Conservation (phyloP, 2,329 filamentous ascomycete genomes). For the Polychaeton citri region DNA sequence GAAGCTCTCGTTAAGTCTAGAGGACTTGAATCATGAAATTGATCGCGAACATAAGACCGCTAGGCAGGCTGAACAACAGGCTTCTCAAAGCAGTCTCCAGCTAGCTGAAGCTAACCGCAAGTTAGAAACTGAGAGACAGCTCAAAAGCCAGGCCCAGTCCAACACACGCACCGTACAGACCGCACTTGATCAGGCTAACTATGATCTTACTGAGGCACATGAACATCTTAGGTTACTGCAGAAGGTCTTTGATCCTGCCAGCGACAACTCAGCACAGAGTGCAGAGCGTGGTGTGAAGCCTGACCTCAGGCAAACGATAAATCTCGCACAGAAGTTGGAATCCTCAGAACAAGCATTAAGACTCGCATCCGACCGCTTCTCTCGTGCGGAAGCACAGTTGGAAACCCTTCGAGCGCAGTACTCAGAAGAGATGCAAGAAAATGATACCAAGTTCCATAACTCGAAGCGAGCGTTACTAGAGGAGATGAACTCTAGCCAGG, state of each 20-base stretch:
- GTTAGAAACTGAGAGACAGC: constrained; percentile 77
- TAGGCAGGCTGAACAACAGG: constrained; percentile 77
- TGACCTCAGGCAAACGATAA: constrained; percentile 53
- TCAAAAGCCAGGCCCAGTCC: constrained; percentile 71
- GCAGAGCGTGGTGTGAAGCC: constrained; percentile 47
- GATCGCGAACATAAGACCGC: constrained; percentile 80
- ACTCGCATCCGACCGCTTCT: constrained; percentile 66
- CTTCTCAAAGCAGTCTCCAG: constrained; percentile 67
- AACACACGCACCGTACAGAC: constrained; percentile 71
- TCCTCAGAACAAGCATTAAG: constrained; percentile 78
- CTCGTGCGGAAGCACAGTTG: constrained; percentile 71
- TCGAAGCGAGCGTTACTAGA: constrained; percentile 65
- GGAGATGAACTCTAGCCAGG: constrained; percentile 76
- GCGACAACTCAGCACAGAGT: constrained; percentile 37
- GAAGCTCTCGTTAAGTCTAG: constrained; percentile 73
- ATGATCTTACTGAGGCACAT: constrained; percentile 68
- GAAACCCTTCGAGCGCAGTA: constrained; percentile 63
- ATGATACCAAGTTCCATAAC: constrained; percentile 47
- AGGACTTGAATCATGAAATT: constrained; percentile 87
- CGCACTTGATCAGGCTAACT: constrained; percentile 65
- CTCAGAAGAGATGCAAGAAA: constrained; percentile 55
- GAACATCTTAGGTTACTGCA: constrained; percentile 70
- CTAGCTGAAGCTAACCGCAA: constrained; percentile 80
- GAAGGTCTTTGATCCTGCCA: constrained; percentile 72
- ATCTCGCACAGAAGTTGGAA: constrained; percentile 76